Evolutionary conservation across 129 eudicot genomes (phyloP).

Genomic region (Escallonia rubra): DNA sequence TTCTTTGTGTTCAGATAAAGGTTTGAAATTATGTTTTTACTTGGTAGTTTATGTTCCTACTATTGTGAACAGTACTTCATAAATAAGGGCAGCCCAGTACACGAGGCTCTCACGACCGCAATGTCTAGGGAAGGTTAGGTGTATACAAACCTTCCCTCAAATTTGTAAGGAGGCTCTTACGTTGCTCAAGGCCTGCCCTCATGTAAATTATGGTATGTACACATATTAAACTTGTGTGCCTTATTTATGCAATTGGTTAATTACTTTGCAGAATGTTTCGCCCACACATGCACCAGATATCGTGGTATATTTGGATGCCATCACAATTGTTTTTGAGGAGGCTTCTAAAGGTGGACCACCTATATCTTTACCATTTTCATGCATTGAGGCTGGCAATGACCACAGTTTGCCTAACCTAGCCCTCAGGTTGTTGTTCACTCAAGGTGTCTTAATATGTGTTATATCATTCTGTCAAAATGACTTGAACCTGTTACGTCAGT

Average conservation of each 20-base stretch:
- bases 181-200: no score
- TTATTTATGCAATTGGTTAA: no score
- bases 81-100: no score
- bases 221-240: no score
- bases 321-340: constrained; percentile 82
- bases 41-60: background rate
- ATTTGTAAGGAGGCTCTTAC: no score
- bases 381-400: constrained; percentile 79
- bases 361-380: constrained; percentile 70
- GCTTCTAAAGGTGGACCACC: constrained; percentile 82
- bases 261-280: constrained; percentile 64
- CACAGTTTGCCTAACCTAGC: constrained; percentile 79
- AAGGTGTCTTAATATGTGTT: background rate
- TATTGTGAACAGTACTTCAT: background rate
- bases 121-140: no score
- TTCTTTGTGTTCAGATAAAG: constrained; percentile 94
- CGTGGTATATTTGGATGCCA: constrained; percentile 80
- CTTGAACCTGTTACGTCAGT: background rate
- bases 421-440: constrained; percentile 56
- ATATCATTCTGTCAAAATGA: no score
- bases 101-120: no score
- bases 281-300: constrained; percentile 82
- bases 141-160: no score
- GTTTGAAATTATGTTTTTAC: constrained; percentile 23
- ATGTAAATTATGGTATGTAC: no score